Base-by-base conservation (phyloP, 768 basidiomycete genomes). In the Chalciporus piperatus region DNA sequence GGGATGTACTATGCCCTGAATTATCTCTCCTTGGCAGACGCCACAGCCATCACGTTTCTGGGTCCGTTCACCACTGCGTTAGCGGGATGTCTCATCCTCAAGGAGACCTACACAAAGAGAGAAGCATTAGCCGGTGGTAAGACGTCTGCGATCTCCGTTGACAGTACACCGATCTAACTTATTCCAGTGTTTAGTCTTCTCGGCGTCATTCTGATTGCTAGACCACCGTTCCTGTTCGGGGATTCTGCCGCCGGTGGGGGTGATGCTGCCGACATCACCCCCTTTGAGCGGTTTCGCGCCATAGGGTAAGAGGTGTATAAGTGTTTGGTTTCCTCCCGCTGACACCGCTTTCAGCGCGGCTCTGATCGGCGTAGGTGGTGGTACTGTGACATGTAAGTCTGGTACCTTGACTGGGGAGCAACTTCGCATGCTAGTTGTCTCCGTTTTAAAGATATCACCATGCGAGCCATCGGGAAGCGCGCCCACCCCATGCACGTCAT, bases 171-270 rank as follows among this genome's bases (percentile, higher is more conserved):
- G 19, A 37, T 39, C 3, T 19, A 27, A 6, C 19, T 14, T 6
- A 45, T 19, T 41, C 17, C 59, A 80, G 81, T 86, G 8, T 75
- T 78, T 42, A 86, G 89, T 65, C 74, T 95, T 28, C 39, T 79
- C 9, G 93, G 92, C 0, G 90, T 92, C 9, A 65, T 94, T 13
- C 74, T 93, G 8, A 91, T 97, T 45, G 89, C 92, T 11, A 76
- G 89, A 32, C 93, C 93, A 0, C 70, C 76, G 1, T 82, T 83
- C 46, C 58, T 97, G 7, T 95, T 97, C 58, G 86, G 85, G 3
- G 49, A 54, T 48, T 44, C 41, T 23, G 17, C 27, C 4, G 27
- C 42, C 14, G 32, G 25, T 11, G 45, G 30, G 14, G 53, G 51
- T 17, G 45, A 17, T n/a, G 51, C 30, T 23, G 20, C 25, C 4